Conservation (phyloP, 768 basidiomycete species). For the Boletus barrowsii region DNA sequence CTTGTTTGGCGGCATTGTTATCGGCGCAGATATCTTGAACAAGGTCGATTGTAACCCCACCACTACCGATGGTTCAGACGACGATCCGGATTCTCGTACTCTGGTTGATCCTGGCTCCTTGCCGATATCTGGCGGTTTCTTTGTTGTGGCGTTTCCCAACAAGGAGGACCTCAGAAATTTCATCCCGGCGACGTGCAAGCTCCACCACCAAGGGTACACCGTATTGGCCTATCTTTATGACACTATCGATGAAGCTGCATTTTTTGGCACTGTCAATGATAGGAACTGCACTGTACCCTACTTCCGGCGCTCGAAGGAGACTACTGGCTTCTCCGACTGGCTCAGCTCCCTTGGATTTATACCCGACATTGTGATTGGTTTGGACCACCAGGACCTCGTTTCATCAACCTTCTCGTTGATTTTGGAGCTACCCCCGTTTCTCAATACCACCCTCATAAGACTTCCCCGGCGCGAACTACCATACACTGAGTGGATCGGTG, state of each 20-base stretch:
- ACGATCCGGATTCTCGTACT: not conserved
- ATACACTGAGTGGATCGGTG: slow-evolving; percentile 60
- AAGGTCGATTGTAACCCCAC: not conserved
- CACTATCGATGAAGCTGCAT: not conserved
- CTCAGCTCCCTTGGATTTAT: slow-evolving; percentile 23
- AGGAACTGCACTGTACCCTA: slow-evolving; percentile 18
- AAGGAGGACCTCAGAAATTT: slow-evolving; percentile 34
- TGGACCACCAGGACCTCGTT: slow-evolving; percentile 30
- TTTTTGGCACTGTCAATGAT: slow-evolving; percentile 4
- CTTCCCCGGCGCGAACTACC: slow-evolving; percentile 49
- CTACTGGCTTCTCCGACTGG: slow-evolving; percentile 28
- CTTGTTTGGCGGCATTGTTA: slow-evolving; percentile 39
- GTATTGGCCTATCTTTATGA: slow-evolving; percentile 34
- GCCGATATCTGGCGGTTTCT: slow-evolving; percentile 18
- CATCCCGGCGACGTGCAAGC: slow-evolving; percentile 35
- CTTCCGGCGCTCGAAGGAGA: slow-evolving; percentile 12
- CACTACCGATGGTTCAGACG: not conserved
- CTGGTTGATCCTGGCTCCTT: not conserved
- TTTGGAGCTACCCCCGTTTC: slow-evolving; percentile 20
- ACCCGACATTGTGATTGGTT: slow-evolving; percentile 35
- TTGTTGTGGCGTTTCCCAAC: slow-evolving; percentile 36
- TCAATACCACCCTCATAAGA: slow-evolving; percentile 36
- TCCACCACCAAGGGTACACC: slow-evolving; percentile 30
- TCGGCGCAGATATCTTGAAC: slow-evolving; percentile 13
- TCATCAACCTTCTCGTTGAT: slow-evolving; percentile 20